Percentiles rank a stretch among this genome's conserved stretches.
Conservation (phyloP, 2,329 filamentous ascomycete species). For the Hymenoscyphus scutula region DNA sequence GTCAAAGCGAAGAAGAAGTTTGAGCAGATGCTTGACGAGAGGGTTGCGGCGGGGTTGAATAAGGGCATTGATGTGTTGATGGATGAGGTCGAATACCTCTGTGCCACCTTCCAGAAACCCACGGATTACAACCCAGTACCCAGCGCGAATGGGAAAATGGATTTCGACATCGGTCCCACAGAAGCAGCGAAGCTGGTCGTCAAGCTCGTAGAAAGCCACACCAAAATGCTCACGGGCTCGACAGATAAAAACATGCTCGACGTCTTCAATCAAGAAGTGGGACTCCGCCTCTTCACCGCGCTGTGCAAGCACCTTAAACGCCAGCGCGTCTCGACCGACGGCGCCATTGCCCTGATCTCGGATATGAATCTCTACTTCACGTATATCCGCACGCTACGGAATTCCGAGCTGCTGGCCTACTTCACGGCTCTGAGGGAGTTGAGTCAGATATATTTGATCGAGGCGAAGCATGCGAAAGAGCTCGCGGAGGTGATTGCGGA, state of each 20-base stretch:
- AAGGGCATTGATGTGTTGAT: slow-evolving; percentile 98
- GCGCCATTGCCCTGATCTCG: slow-evolving; percentile 88
- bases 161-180: slow-evolving; percentile 68
- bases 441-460: slow-evolving; percentile 93
- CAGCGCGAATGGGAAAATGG: slow-evolving; percentile 37
- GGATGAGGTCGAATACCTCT: slow-evolving; percentile 95
- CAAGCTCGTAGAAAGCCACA: slow-evolving; percentile 83
- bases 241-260: slow-evolving; percentile 98
- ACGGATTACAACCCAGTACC: slow-evolving; percentile 83
- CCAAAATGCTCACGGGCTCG: slow-evolving; percentile 86
- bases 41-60: slow-evolving; percentile 90
- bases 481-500: slow-evolving; percentile 95
- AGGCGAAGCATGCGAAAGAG: slow-evolving; percentile 82
- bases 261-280: slow-evolving; percentile 97
- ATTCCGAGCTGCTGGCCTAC: slow-evolving; percentile 81
- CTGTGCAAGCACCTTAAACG: slow-evolving; percentile 97
- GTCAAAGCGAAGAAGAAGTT: slow-evolving; percentile 97
- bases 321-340: slow-evolving; percentile 85
- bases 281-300: slow-evolving; percentile 83
- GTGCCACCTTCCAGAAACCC: slow-evolving; percentile 79
- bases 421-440: slow-evolving; percentile 90
- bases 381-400: slow-evolving; percentile 78
- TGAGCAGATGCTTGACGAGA: slow-evolving; percentile 97
- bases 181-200: slow-evolving; percentile 77
- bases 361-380: slow-evolving; percentile 94